Conservation (phyloP, 129 eudicot genomes). For the Kitagawia praeruptora region DNA sequence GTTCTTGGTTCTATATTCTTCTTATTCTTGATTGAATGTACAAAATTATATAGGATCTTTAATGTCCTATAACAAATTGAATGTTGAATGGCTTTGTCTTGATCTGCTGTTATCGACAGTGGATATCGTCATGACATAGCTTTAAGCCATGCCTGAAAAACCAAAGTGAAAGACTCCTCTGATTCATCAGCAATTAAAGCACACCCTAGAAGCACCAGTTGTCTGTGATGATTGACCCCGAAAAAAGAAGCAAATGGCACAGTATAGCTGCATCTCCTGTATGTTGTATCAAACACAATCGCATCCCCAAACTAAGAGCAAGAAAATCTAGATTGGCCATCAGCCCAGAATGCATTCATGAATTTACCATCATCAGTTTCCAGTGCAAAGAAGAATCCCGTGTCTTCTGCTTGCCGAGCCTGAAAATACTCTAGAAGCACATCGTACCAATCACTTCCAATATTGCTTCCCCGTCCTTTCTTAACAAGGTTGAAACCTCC, state of each 20-base stretch:
- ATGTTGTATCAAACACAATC: slow-evolving; percentile 61
- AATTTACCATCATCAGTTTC: slow-evolving; percentile 54
- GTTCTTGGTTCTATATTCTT: too few species aligned
- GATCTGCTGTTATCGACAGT: slow-evolving; percentile 35
- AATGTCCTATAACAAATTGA: too few species aligned
- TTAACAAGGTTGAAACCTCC: slow-evolving; percentile 67
- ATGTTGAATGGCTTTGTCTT: slow-evolving; percentile 30
- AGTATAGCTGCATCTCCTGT: slow-evolving; percentile 41
- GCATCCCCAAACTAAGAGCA: slow-evolving; percentile 80
- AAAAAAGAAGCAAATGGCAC: slow-evolving; percentile 70
- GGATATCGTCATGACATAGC: slow-evolving; percentile 37
- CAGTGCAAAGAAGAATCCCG: slow-evolving; percentile 60
- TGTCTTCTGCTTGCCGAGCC: slow-evolving; percentile 71
- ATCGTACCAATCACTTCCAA: slow-evolving; percentile 48
- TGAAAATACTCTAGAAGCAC: slow-evolving; percentile 63
- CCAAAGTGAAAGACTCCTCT: slow-evolving; percentile 45
- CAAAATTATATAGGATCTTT: too few species aligned
- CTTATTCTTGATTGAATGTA: too few species aligned
- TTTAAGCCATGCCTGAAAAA: slow-evolving; percentile 35
- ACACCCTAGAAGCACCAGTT: slow-evolving; percentile 77
- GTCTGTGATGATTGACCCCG: slow-evolving; percentile 77
- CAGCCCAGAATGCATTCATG: slow-evolving; percentile 81
- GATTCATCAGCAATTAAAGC: slow-evolving; percentile 76
- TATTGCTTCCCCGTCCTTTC: slow-evolving; percentile 47
- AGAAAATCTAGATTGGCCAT: slow-evolving; percentile 67